A percentile compares a stretch with the other conserved stretches of the same genome.
phyloP scores from a whole-genome alignment of 805 yeast species.

The Kodamaea kakaduensis region DNA sequence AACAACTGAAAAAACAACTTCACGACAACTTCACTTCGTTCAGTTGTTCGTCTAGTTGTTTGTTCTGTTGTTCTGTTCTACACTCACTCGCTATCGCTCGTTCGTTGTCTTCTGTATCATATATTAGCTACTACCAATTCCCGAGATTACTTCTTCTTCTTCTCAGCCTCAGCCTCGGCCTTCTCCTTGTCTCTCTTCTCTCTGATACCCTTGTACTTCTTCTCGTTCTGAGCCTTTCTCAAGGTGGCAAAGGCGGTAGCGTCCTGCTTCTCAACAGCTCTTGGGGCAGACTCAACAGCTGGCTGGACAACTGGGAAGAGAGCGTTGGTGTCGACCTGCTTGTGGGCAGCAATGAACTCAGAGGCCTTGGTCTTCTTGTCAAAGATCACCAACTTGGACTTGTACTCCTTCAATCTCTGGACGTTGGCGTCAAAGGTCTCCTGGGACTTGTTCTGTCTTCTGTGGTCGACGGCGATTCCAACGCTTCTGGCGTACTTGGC shows the following conservation, averaged over 20 bases:
- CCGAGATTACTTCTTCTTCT: slow-evolving; percentile 83
- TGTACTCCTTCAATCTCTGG: slow-evolving; percentile 94
- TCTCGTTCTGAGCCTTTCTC: slow-evolving; percentile 91
- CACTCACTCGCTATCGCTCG: no score
- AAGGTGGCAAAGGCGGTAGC: slow-evolving; percentile 86
- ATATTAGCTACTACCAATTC: no score
- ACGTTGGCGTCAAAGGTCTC: slow-evolving; percentile 95
- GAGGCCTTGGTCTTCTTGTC: slow-evolving; percentile 80
- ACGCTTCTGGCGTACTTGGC: slow-evolving; percentile 93
- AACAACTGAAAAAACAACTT: no score
- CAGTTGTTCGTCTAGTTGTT: no score
- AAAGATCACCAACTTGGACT: slow-evolving; percentile 91
- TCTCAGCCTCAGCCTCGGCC: slow-evolving; percentile 99
- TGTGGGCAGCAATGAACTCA: slow-evolving; percentile 53
- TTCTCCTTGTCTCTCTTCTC: slow-evolving; percentile 95
- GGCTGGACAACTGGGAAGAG: slow-evolving; percentile 91
- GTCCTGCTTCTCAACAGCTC: slow-evolving; percentile 79
- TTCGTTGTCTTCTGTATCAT: no score
- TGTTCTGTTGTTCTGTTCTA: no score
- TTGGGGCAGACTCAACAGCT: slow-evolving; percentile 68
- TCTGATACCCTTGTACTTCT: slow-evolving; percentile 92
- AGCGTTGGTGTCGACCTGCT: slow-evolving; percentile 73
- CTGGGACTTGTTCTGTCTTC: slow-evolving; percentile 97
- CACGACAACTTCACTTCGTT: no score
- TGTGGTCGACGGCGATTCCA: slow-evolving; percentile 99